phyloP scores from a whole-genome alignment of 83 land plant genomes.

The Diphasiastrum complanatum region DNA sequence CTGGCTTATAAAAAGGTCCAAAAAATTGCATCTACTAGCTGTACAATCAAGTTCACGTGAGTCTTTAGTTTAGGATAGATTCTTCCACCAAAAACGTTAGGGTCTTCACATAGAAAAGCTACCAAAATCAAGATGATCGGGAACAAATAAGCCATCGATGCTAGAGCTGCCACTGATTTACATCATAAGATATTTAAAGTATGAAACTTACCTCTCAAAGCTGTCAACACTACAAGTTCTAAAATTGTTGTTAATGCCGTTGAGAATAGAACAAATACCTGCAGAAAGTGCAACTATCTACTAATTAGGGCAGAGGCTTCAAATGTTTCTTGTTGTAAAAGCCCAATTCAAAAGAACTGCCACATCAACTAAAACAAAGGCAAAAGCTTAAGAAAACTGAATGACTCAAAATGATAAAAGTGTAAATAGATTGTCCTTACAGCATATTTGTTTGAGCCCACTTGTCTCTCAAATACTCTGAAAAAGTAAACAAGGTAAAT shows the following conservation, averaged over 20 bases:
- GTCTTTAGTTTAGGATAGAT: too few relatives aligned
- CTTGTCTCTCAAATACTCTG: constrained; percentile 95
- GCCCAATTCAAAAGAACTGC: background rate
- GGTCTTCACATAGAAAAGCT: too few relatives aligned
- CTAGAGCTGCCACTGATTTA: background rate
- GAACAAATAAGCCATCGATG: background rate
- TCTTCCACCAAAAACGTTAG: too few relatives aligned
- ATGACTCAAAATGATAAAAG: background rate
- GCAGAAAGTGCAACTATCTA: constrained; percentile 21
- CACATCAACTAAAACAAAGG: background rate
- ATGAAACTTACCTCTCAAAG: constrained; percentile 70
- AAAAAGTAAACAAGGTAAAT: constrained; percentile 85
- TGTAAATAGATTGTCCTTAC: constrained; percentile 40
- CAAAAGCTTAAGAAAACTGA: background rate
- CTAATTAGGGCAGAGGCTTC: background rate
- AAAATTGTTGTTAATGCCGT: constrained; percentile 46
- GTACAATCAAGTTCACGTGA: too few relatives aligned
- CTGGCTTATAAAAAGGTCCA: too few relatives aligned
- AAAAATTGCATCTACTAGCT: too few relatives aligned
- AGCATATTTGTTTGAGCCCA: constrained; percentile 89
- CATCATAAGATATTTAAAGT: too few relatives aligned
- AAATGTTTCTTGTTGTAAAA: background rate
- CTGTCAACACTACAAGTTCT: constrained; percentile 42
- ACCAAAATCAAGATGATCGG: background rate
- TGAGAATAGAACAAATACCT: constrained; percentile 83